phyloP scores from a whole-genome alignment of 2,329 filamentous ascomycete species.

The Lasiodiplodia gonubiensis region DNA sequence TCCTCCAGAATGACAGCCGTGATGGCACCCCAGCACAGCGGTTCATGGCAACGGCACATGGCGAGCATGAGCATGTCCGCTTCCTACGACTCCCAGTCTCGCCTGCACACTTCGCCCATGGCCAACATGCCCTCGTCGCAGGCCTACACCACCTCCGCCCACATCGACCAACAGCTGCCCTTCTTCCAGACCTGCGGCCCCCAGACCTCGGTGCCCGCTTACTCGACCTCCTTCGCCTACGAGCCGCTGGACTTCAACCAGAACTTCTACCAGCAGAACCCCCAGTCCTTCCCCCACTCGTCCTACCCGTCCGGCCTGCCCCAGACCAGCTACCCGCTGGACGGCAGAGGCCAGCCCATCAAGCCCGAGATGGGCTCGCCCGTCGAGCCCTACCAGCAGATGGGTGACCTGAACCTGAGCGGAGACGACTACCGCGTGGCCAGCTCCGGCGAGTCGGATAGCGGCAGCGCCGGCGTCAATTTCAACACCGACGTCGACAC shows the following conservation, averaged over 20 bases:
- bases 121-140: conserved; percentile 26
- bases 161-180: conserved; percentile 18
- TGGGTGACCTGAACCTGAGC: conserved; percentile 38
- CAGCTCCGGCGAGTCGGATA: conserved; percentile 49
- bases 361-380: conserved; percentile 53
- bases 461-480: conserved; percentile 54
- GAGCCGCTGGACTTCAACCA: conserved; percentile 26
- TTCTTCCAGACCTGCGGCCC: conserved; percentile 27
- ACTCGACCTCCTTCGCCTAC: conserved; percentile 28
- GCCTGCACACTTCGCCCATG: conserved; percentile 11
- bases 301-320: conserved; percentile 3
- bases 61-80: conserved; percentile 21
- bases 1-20: conserved; percentile 29
- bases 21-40: conserved; percentile 29
- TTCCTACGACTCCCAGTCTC: conserved; percentile 15
- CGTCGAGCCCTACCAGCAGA: conserved; percentile 47
- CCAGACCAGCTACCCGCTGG: conserved; percentile 8
- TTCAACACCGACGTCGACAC: conserved; percentile 86
- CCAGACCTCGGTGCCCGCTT: conserved; percentile 20
- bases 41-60: conserved; percentile 28
- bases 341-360: conserved; percentile 44
- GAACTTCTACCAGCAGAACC: conserved; percentile 17
- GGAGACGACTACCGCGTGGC: conserved; percentile 32
- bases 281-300: not conserved
- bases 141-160: conserved; percentile 14